Conservation (phyloP, 305 asterid genomes). For the Fraxinus latifolia region DNA sequence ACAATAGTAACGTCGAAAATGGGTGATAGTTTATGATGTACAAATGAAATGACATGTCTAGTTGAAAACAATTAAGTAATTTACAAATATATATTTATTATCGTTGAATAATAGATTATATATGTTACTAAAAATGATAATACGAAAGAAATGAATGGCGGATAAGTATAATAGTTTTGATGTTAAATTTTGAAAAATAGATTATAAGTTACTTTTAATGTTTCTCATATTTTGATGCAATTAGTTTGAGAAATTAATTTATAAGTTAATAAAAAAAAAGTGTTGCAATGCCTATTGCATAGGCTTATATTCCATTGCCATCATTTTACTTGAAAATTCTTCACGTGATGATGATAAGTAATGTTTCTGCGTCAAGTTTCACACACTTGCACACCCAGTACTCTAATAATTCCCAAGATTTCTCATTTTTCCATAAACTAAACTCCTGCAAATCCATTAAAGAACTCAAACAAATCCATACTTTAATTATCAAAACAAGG, state of each 20-base stretch:
- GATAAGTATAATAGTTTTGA: not conserved
- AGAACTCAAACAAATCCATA: conserved; percentile 34
- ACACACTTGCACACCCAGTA: not conserved
- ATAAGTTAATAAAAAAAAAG: not conserved
- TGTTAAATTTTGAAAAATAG: not conserved
- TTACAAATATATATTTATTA: not conserved
- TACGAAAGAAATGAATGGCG: not conserved
- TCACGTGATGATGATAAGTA: not conserved
- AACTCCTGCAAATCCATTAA: conserved; percentile 34
- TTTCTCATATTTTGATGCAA: not conserved
- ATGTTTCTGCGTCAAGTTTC: not conserved
- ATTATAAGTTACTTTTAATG: not conserved
- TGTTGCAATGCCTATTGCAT: not conserved
- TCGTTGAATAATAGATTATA: not conserved
- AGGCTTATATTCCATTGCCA: not conserved
- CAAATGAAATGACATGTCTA: not conserved
- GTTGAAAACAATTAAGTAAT: not conserved
- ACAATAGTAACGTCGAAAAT: not conserved
- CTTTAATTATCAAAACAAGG: conserved; percentile 30
- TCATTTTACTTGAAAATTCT: not conserved
- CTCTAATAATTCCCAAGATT: not conserved
- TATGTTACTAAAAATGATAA: not conserved
- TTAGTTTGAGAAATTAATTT: not conserved
- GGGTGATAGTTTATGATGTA: not conserved
- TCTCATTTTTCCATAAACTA: conserved; percentile 25